These are phyloP conservation scores for Rutidosis leptorrhynchoides DNA, from an alignment of 129 eudicot genomes.

Conservation along the genomic window DNA sequence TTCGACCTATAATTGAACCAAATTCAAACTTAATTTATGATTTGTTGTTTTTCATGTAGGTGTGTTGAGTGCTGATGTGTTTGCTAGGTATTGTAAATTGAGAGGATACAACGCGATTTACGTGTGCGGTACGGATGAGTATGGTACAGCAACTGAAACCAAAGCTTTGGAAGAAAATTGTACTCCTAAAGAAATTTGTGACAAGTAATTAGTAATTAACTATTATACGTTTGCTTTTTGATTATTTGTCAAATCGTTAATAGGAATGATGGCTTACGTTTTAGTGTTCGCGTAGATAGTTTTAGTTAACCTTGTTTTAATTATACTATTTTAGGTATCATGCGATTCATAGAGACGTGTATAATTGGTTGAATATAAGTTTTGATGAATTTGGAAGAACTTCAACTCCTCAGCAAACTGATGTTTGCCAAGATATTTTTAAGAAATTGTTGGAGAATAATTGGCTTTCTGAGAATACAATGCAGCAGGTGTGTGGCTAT, in stretches of 20 bases:
- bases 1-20: too few relatives aligned
- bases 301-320: neutral
- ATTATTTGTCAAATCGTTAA: slow-evolving; percentile 8
- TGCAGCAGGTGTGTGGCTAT: slow-evolving; percentile 64
- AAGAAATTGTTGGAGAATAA: slow-evolving; percentile 64
- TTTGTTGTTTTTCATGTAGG: slow-evolving; percentile 25
- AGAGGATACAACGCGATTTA: slow-evolving; percentile 70
- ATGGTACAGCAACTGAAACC: slow-evolving; percentile 90
- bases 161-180: slow-evolving; percentile 88
- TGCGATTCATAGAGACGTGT: slow-evolving; percentile 77
- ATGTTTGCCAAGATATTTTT: slow-evolving; percentile 82
- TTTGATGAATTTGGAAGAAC: slow-evolving; percentile 91
- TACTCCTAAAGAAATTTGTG: slow-evolving; percentile 77
- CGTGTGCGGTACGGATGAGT: slow-evolving; percentile 87
- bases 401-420: slow-evolving; percentile 85
- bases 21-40: too few relatives aligned
- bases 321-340: slow-evolving; percentile 50
- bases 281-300: too few relatives aligned
- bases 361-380: slow-evolving; percentile 77
- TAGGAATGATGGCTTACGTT: too few relatives aligned
- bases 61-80: slow-evolving; percentile 98
- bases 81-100: slow-evolving; percentile 70
- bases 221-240: neutral
- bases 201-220: slow-evolving; percentile 50
- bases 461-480: slow-evolving; percentile 80